phyloP scores from a whole-genome alignment of 2,329 filamentous ascomycete species.

The Fonsecaea erecta region DNA sequence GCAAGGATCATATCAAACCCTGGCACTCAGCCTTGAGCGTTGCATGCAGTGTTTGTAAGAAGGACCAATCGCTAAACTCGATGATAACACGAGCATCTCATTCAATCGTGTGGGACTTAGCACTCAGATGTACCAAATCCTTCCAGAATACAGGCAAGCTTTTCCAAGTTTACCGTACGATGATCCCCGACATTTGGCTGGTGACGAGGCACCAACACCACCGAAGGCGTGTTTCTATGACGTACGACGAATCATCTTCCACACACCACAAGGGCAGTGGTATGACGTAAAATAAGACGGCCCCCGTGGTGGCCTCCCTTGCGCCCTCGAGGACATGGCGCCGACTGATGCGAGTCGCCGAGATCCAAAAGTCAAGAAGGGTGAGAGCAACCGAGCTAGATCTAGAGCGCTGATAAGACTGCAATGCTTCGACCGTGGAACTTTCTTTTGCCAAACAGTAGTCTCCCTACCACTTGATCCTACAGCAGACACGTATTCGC shows the following conservation, averaged over 20 bases:
- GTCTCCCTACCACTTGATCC: neutral
- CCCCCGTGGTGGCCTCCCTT: neutral
- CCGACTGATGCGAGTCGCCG: slow-evolving; percentile 1
- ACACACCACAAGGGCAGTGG: neutral
- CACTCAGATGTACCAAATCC: neutral
- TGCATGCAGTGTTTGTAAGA: neutral
- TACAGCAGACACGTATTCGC: neutral
- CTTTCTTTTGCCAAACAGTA: neutral
- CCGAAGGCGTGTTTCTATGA: neutral
- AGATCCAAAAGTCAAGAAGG: neutral
- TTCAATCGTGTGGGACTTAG: neutral
- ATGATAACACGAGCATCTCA: neutral
- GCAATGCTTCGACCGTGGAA: neutral
- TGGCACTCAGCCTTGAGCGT: neutral
- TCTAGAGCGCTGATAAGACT: slow-evolving; percentile 1
- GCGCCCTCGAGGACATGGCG: slow-evolving; percentile 1
- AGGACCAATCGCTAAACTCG: neutral
- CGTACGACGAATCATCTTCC: neutral
- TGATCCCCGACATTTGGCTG: neutral
- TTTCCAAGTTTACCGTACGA: neutral
- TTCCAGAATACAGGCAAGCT: neutral
- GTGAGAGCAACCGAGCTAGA: neutral
- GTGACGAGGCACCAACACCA: neutral
- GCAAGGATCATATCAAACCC: neutral
- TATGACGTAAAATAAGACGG: neutral